These are phyloP conservation scores for Xenoacremonium recifei DNA, from an alignment of 2,329 filamentous ascomycete genomes.

Conservation along the genomic window DNA sequence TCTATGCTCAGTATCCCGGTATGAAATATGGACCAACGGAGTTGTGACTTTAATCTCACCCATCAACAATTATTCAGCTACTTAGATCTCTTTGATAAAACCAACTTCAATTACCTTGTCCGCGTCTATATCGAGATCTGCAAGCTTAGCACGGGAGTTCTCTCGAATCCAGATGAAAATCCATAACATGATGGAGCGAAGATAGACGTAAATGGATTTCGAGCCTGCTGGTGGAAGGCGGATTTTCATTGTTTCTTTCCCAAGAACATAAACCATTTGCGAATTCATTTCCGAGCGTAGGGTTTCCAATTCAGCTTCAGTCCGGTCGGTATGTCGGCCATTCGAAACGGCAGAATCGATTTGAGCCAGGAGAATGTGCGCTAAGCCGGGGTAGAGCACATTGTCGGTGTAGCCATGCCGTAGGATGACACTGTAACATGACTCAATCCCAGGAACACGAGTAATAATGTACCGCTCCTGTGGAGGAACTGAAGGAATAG, in stretches of 20 bases:
- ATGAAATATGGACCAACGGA: too few species aligned
- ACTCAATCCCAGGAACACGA: conserved; percentile 42
- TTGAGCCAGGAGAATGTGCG: conserved; percentile 50
- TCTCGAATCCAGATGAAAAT: conserved; percentile 63
- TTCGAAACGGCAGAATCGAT: conserved; percentile 11
- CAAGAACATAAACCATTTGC: conserved; percentile 53
- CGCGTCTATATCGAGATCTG: conserved; percentile 45
- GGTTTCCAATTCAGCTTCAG: conserved; percentile 33
- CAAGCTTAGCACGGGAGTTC: conserved; percentile 63
- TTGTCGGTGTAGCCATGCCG: conserved; percentile 71
- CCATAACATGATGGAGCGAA: conserved; percentile 44
- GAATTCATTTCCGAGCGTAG: conserved; percentile 40
- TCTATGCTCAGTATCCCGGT: too few species aligned
- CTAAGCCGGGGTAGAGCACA: conserved; percentile 63
- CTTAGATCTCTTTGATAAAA: conserved; percentile 62
- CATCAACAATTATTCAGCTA: too few species aligned
- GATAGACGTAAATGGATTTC: conserved; percentile 25
- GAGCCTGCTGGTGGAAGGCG: conserved; percentile 36
- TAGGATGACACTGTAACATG: conserved; percentile 65
- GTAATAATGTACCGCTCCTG: conserved; percentile 45
- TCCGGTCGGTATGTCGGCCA: conserved; percentile 2
- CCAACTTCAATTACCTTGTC: conserved; percentile 65
- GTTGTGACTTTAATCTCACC: too few species aligned
- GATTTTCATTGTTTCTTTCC: conserved; percentile 55
- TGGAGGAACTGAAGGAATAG: conserved; percentile 51